phyloP scores from a whole-genome alignment of 768 basidiomycete genomes.

The Leucocoprinus leucothites region DNA sequence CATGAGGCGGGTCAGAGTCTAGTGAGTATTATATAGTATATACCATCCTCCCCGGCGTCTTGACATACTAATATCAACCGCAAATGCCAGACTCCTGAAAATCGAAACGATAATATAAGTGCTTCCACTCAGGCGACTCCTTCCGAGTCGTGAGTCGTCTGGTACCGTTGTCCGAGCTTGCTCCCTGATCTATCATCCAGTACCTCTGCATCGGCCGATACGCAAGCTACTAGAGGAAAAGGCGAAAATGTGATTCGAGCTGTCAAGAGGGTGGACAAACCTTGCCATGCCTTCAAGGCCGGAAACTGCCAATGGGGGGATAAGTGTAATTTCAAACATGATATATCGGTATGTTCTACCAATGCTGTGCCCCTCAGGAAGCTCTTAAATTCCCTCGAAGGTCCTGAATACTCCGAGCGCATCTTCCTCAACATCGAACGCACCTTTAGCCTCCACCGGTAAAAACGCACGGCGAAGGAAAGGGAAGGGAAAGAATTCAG shows the following conservation, averaged over 20 bases:
- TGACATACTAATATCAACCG: background rate
- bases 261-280: background rate
- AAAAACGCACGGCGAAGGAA: background rate
- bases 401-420: background rate
- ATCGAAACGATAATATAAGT: too few relatives aligned
- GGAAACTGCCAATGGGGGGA: constrained; percentile 8
- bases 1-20: background rate
- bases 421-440: background rate
- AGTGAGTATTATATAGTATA: background rate
- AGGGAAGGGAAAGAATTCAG: background rate
- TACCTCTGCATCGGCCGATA: background rate
- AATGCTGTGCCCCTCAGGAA: background rate
- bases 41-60: background rate
- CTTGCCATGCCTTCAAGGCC: background rate
- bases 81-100: too few relatives aligned
- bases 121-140: too few relatives aligned
- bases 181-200: too few relatives aligned
- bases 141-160: too few relatives aligned
- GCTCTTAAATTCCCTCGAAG: background rate
- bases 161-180: too few relatives aligned
- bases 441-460: background rate
- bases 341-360: background rate
- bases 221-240: background rate
- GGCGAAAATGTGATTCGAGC: background rate
- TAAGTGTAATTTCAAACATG: constrained; percentile 7